These are phyloP conservation scores for Naegleria gruberi DNA, from an alignment of 208 protist species.

Conservation along the genomic window DNA sequence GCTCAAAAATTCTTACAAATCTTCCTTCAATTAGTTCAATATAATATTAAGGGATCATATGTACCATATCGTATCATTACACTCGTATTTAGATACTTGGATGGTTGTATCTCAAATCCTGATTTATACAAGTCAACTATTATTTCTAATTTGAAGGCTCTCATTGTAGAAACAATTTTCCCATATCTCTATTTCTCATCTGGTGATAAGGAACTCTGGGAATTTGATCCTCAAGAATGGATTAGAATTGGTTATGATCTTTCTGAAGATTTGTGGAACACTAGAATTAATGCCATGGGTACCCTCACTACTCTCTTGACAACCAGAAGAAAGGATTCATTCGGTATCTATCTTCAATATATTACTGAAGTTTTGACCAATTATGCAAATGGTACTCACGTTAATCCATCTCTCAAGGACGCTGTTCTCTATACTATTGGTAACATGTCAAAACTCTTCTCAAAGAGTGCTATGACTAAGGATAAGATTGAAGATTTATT, in stretches of 20 bases:
- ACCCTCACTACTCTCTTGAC: constrained; percentile 57
- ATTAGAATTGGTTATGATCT: constrained; percentile 67
- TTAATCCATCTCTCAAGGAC: constrained; percentile 32
- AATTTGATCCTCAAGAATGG: constrained; percentile 77
- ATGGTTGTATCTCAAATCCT: not conserved
- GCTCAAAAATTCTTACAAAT: constrained; percentile 7
- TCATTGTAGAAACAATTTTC: constrained; percentile 70
- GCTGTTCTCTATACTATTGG: constrained; percentile 9
- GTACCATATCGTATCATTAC: constrained; percentile 26
- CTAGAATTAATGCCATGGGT: constrained; percentile 58
- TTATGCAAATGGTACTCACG: constrained; percentile 31
- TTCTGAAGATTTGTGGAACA: constrained; percentile 61
- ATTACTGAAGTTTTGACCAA: constrained; percentile 42
- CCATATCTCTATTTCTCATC: constrained; percentile 67
- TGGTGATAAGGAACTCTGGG: constrained; percentile 70
- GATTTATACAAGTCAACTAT: constrained; percentile 28
- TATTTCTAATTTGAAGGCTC: constrained; percentile 38
- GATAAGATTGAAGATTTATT: constrained; percentile 70
- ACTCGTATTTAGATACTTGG: not conserved
- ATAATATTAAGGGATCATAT: not conserved
- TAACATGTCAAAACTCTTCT: not conserved
- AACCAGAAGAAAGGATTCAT: constrained; percentile 49
- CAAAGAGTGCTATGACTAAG: constrained; percentile 44
- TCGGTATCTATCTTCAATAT: constrained; percentile 31
- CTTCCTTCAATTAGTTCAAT: not conserved